Evolutionary conservation across 108 stramenopile genomes (phyloP).

Genomic region (Nitzschia putrida): DNA sequence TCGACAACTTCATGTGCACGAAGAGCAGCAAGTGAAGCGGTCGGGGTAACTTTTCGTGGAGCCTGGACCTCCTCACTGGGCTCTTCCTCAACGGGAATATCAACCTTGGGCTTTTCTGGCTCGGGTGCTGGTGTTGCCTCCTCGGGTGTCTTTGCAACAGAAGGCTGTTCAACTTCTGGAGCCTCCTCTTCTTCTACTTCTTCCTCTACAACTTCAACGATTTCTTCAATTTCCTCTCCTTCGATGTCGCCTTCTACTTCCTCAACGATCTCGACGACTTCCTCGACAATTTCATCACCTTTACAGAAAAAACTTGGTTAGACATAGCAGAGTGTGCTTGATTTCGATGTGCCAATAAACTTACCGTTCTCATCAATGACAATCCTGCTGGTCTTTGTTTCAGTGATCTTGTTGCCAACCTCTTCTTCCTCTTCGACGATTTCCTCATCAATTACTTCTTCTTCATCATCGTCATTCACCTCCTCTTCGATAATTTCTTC

Average conservation of each 20-base stretch:
- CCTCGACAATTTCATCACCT: not conserved
- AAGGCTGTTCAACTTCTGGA: not conserved
- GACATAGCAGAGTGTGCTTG: no score
- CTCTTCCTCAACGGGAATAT: not conserved
- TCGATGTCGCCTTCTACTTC: constrained; percentile 18
- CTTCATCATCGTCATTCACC: not conserved
- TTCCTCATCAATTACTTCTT: not conserved
- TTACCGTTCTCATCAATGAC: no score
- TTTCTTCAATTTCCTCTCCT: constrained; percentile 16
- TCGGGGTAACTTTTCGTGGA: no score
- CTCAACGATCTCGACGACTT: constrained; percentile 20
- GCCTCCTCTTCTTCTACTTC: constrained; percentile 17
- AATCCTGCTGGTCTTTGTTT: no score
- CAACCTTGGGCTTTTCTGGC: constrained; percentile 3
- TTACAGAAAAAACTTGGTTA: no score
- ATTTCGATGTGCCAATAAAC: no score
- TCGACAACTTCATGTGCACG: not conserved
- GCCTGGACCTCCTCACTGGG: no score
- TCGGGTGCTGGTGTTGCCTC: not conserved
- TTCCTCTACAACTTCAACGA: constrained; percentile 20
- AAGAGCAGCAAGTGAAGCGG: no score
- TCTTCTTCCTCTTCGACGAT: constrained; percentile 5
- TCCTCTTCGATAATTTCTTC: not conserved
- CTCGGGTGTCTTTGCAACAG: not conserved
- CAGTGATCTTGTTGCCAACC: no score